phyloP scores from a whole-genome alignment of 805 yeast species.

The Pichia membranifaciens region DNA sequence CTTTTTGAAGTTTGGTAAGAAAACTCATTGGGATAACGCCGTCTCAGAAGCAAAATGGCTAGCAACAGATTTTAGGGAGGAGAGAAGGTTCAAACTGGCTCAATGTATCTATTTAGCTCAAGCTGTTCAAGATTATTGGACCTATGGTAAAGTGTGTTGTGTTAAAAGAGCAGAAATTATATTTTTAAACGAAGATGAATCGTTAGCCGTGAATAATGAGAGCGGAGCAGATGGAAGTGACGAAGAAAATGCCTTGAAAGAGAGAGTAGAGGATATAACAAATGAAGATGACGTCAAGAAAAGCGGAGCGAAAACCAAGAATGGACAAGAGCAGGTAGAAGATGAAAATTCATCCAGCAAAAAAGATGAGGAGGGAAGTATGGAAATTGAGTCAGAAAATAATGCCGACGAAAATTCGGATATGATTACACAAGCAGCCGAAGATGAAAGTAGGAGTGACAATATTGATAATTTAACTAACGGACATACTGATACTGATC shows the following conservation, averaged over 20 bases:
- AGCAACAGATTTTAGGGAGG: conserved; percentile 70
- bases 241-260: background rate
- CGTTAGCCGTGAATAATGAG: background rate
- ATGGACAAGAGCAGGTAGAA: background rate
- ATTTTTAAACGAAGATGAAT: too few species aligned
- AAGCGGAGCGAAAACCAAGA: background rate
- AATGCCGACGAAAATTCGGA: conserved; percentile 12
- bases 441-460: conserved; percentile 7
- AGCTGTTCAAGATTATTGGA: conserved; percentile 75
- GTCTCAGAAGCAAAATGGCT: conserved; percentile 81
- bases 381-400: background rate
- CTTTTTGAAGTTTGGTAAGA: conserved; percentile 31
- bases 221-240: background rate
- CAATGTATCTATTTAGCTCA: conserved; percentile 65
- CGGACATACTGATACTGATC: background rate
- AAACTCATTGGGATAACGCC: conserved; percentile 66
- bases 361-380: background rate
- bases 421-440: background rate
- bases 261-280: background rate
- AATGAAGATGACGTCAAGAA: background rate
- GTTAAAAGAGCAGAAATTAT: conserved; percentile 45
- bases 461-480: background rate
- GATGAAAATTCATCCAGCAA: background rate
- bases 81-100: conserved; percentile 60
- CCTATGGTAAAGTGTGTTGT: conserved; percentile 63